Evolutionary conservation across 768 basidiomycete genomes (phyloP), one percentile per base, ranked within the genome.

Genomic region (Hericium coralloides): DNA sequence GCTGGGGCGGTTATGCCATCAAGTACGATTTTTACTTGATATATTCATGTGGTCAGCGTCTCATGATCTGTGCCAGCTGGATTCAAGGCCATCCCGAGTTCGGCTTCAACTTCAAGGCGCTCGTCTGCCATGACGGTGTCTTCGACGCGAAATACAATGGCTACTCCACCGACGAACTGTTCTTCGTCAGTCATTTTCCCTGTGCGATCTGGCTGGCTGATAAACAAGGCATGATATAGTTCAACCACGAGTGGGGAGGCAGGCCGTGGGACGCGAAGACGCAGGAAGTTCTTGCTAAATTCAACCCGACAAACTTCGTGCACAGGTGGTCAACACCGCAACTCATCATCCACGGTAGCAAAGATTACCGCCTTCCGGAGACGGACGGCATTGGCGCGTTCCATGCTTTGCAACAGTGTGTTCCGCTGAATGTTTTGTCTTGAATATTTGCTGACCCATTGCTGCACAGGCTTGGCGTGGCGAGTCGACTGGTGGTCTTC

Each of bases 71-170:
- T n/a, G 15, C 14, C 51, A 95, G 93, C 69, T 97, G 92, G 92
- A 94, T 97, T 55, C 90, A 95, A 72, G 92, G 93, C 0, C 91
- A 97, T 66, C 89, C 90, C 10, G 92, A 95, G 63, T 91, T 77
- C 60, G 85, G 80, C 3, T 92, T 93, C 67, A 79, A 80, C 20
- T 97, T 98, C 78, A 97, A 95, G 73, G 92, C 92, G 4, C 76
- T 98, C 45, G 81, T 95, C 12, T 87, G 85, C 63, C 95, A 98
- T 65, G 95, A 99, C 66, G 95, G 95, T 9, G 89, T 93, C 67
- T 93, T 94, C 62, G 88, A 92, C 64, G 76, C 85, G 3, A 76
- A 70, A 8, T 88, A 88, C 69, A 87, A 86, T 49, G 92, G 87
- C n/a, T 93, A 84, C 67, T 81, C 87, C 14, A 98, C 94, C 10